Evolutionary conservation across 805 yeast species (phyloP), one percentile per base, ranked within the genome.

Genomic region (Starmerella floricola): DNA sequence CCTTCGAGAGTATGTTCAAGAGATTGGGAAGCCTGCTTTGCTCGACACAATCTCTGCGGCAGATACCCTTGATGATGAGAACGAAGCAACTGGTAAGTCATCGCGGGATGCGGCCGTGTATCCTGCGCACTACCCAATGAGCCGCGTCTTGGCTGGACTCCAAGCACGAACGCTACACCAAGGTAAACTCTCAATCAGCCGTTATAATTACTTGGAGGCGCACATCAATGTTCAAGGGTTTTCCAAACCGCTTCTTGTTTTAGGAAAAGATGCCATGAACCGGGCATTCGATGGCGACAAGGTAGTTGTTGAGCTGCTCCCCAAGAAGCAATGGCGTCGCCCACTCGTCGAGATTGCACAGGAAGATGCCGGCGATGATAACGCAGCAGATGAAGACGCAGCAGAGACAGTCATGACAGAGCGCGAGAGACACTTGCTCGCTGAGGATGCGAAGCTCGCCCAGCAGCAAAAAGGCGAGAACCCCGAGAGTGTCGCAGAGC

Each of bases 221-320:
- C 71, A 81, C 1, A 79, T 91, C 2, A 71, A 74, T 38, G 73
- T 81, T 4, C 66, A 78, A 2, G 73, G 80, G 0, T 78, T 84
- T 55, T 78, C 84, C 33, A 80, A 78, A 58, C 96, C 96, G 1
- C 67, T 91, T 24, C 65, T 88, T 31, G 67, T 91, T 30, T 62
- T 81, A 11, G 99, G 98, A 0, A 71, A 87, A 36, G 83, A 82
- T 55, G 78, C 78, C 58, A 63, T 91, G 52, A 91, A 91, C 60
- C 76, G 99, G 61, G 81, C 88, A 0, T 88, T 88, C 64, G 84
- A 83, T 54, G 87, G 95, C 21, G 99, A 91, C 56, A 72, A 76
- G 29, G 97, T 91, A 24, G 82, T 86, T 35, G 85, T 91, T 4
- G 97, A 91, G 61, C 64, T 91, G 33, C 66, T 91, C 33, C 95